Base-by-base conservation (phyloP, 1,284 basidiomycete genomes). In the Ganoderma sinense region DNA sequence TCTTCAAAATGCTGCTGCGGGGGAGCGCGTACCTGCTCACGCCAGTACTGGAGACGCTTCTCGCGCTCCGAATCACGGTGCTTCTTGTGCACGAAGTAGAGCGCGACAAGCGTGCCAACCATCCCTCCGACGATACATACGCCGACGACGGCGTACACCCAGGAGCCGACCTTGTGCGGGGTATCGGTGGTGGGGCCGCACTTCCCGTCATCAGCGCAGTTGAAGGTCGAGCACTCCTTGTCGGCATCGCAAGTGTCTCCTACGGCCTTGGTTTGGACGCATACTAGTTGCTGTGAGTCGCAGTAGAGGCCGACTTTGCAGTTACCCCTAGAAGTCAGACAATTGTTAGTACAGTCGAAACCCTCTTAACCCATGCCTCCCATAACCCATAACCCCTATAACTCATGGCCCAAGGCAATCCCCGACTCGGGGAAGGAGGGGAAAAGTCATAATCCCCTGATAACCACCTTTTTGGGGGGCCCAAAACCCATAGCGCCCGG, bases 31-130 rank as follows among this genome's bases (percentile, higher is more conserved):
- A 91, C 92, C 86, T 94, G 94, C 83, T 96, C 94, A 74, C 91
- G 90, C 91, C 94, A 96, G 81, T 96, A 96, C 76, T 95, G 92
- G 64, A 91, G 82, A 74, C 94, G 90, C 81, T 92, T 94, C 82
- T 93, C 90, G 64, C 93, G 90, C 77, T 95, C 94, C 71, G 84
- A 82, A 64, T 91, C 90, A 75, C 94, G 89, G 72, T 91, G 87
- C 71, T 88, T 88, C 36, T 88, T 83, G 77, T 96, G 95, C 14
- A 93, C 74, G 75, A 91, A 84, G 82, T 89, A 94, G 43, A 96
- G 83, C 6, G 86, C 85, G 55, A 88, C 80, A 60, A 95, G 84
- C 5, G 91, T 92, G 39, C 86, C 91, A 69, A 88, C 81, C 84
- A 95, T 93, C 58, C 91, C 93, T 69, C 87, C 88, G 63, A 94